Evolutionary conservation across 371 early-diverging fungal genomes (phyloP).

Genomic region (Pancytospora philotis): DNA sequence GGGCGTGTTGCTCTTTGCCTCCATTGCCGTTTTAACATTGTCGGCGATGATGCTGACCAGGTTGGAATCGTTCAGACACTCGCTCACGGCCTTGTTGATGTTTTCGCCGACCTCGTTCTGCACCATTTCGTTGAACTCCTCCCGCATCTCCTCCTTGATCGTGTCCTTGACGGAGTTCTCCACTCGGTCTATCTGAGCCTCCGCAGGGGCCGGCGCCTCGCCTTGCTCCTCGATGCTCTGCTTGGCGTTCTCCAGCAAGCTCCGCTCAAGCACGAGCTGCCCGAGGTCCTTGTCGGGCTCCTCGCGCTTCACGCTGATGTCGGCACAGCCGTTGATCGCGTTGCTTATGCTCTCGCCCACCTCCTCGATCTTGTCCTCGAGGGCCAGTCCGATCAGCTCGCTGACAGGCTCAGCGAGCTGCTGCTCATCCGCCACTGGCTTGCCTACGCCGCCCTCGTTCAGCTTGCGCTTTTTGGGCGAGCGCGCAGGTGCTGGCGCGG

Average conservation of each 20-base stretch:
- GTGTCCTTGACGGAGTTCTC: conserved; percentile 10
- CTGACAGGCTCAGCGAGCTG: not conserved
- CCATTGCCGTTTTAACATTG: not conserved
- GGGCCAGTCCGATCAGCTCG: not conserved
- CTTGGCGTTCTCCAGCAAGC: not conserved
- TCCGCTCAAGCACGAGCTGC: not conserved
- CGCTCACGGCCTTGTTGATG: conserved; percentile 1
- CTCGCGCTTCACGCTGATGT: not conserved
- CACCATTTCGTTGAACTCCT: not conserved
- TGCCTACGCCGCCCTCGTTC: too few species aligned
- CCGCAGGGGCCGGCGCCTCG: not conserved
- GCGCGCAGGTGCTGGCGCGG: too few species aligned
- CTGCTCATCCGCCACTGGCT: too few species aligned
- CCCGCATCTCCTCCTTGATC: conserved; percentile 8
- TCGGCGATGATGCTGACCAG: not conserved
- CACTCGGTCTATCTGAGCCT: not conserved
- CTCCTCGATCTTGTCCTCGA: not conserved
- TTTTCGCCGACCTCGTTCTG: not conserved
- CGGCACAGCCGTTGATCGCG: not conserved
- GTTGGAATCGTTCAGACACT: conserved; percentile 6
- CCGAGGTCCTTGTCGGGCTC: not conserved
- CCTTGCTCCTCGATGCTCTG: not conserved
- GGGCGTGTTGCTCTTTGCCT: not conserved
- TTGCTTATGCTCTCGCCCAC: not conserved
- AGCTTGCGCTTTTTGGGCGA: too few species aligned